These are phyloP conservation scores for Urtica urens DNA, from an alignment of 306 rosid genomes.

Conservation along the genomic window DNA sequence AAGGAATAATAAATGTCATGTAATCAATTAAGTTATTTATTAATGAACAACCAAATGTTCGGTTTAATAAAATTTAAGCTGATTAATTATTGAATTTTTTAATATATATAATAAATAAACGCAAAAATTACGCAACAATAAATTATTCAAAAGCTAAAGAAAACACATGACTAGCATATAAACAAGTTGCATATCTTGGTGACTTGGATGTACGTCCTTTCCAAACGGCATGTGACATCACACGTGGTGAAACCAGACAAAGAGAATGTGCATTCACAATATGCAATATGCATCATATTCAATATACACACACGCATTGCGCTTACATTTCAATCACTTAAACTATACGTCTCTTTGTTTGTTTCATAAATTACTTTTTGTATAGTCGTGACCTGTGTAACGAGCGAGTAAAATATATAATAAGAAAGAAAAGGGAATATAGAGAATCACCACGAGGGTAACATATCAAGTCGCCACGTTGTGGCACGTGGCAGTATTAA, in stretches of 20 bases:
- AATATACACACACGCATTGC: no score
- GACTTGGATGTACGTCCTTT: constrained; percentile 21
- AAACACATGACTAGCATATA: no score
- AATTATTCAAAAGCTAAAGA: not conserved
- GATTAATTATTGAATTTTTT: no score
- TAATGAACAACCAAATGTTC: no score
- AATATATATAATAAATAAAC: no score
- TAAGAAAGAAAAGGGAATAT: not conserved
- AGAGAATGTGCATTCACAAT: constrained; percentile 49
- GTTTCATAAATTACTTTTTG: not conserved
- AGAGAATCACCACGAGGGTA: no score
- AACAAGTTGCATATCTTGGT: constrained; percentile 33
- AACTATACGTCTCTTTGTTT: constrained; percentile 20
- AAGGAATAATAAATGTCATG: no score
- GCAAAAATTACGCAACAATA: no score
- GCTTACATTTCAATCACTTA: constrained; percentile 22
- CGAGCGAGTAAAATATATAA: not conserved
- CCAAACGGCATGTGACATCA: constrained; percentile 56
- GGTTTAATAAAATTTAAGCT: no score
- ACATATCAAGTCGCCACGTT: no score
- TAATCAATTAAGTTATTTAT: no score
- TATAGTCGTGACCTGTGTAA: not conserved
- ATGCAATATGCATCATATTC: constrained; percentile 13
- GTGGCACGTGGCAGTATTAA: no score
- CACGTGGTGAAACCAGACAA: constrained; percentile 63